Base-by-base conservation (phyloP, 768 basidiomycete genomes). In the Leccinum barrowsii region DNA sequence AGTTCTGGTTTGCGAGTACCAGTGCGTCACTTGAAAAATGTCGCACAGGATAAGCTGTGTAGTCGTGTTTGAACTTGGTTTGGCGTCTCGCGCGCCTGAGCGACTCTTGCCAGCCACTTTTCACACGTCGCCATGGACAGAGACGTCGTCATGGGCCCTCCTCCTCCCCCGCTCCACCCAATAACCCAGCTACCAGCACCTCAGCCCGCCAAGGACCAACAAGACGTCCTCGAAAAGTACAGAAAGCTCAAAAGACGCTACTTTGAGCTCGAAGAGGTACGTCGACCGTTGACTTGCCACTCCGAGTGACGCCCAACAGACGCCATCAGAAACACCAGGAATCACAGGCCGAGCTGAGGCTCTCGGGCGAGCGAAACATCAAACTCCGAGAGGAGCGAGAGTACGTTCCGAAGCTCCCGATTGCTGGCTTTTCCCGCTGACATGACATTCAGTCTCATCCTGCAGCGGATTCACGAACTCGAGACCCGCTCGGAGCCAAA, bases 211-310 rank as follows among this genome's bases (percentile, higher is more conserved):
- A 78, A 75, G 54, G 79, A 82, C 58, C 65, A 59, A 52, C 78
- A 77, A 52, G 85, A 85, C 52, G 68, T 79, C 60, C 65, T 66
- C 50, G 86, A 87, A 74, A 89, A 87, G 72, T 86, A 87, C 70
- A 76, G 74, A 59, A 82, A 78, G 62, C 76, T 89, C 54, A 90
- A 90, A 68, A 74, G 84, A 46, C 82, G 83, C 42, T 86, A 82
- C 69, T 80, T 81, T 62, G 85, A 87, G 55, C 80, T 89, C 44
- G 85, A 89, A 64, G 84, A 89, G 82, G 89, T 89, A 55, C 65
- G 84, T 74, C 37, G 0, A 50, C 40, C 46, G 50, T 37, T 28
- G n/a, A 52, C 46, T 11, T 5, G 1, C 24, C 21, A 2, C 37
- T 7, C 35, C 17, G 3, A 1, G 8, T 7, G 24, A 24, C 13